Conservation (phyloP, 257 asterid genomes). For the Solanum chiquidenum region DNA sequence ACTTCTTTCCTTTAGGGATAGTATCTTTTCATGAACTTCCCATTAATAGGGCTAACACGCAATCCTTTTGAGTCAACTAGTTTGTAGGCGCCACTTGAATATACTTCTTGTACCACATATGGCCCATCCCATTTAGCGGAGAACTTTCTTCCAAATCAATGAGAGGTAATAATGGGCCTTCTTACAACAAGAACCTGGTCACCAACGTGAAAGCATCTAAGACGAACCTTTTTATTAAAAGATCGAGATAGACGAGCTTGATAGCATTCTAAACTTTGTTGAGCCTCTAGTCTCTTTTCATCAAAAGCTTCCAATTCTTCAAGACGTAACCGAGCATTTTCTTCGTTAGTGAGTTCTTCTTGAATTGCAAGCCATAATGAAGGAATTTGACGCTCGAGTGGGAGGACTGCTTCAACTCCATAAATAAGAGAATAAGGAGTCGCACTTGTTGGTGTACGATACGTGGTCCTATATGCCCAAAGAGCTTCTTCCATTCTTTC, state of each 20-base stretch:
- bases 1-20: neutral
- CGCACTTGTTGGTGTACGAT: fast-evolving
- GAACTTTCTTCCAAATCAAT: neutral
- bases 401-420: neutral
- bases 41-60: neutral
- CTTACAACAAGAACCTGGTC: neutral
- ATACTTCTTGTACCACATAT: neutral
- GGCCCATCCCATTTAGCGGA: neutral
- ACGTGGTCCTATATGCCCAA: neutral
- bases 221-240: too few species aligned
- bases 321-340: neutral
- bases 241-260: neutral
- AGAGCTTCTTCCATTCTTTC: too few species aligned
- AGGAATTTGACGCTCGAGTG: neutral
- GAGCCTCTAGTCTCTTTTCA: neutral
- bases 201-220: neutral
- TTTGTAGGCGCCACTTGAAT: neutral
- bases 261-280: neutral
- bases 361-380: neutral
- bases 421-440: neutral
- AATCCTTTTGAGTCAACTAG: neutral
- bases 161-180: neutral
- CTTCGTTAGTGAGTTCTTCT: neutral
- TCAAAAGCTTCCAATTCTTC: neutral
- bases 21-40: neutral